Evolutionary conservation across 768 basidiomycete genomes (phyloP), one percentile per base, ranked within the genome.

Genomic region (Rhodocollybia butyracea): DNA sequence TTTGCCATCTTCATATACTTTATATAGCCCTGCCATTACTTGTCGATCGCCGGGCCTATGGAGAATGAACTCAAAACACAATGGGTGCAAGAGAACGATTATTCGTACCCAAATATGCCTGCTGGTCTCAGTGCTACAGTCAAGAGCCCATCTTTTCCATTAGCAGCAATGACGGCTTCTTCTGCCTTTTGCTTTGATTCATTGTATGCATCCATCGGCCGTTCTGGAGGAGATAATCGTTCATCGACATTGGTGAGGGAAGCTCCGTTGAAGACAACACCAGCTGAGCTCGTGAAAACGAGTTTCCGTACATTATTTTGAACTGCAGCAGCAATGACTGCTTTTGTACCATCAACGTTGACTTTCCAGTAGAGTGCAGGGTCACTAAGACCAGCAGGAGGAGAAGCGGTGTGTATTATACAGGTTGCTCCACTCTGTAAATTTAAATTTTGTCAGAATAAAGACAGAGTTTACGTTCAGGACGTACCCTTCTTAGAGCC

Each of bases 381-480:
- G 60, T 89, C 77, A 54, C 82, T 81, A 50, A 81, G 60, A 50
- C 76, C 79, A 13, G 82, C 90, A 60, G 85, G 88, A 5, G 83
- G 83, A 6, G 94, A 95, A 17, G 95, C 97, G 10, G 95, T 98
- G 69, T 99, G 97, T 59, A 99, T 92, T 59, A 98, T 89, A 63
- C 89, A 91, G 0, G 92, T 94, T 26, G 93, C 80, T 36, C 85
- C 84, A 58, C 87, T 88, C 89, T 93, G 58, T 0, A 52, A 3
- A 22, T 26, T 32, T 46, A 29, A 32, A 24, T 45, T 38, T n/a
- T n/a, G n/a, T n/a, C 36, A 29, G 26, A 38, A 51, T 60, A 54
- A 60, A 55, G 5, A 34, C 42, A 56, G 21, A 45, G 51, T 42
- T 13, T 36, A n/a, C 45, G 10, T 1, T 21, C 42, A 47, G 40